Conservation (phyloP, 73 alveolate species). For the Paramecium octaurelia region DNA sequence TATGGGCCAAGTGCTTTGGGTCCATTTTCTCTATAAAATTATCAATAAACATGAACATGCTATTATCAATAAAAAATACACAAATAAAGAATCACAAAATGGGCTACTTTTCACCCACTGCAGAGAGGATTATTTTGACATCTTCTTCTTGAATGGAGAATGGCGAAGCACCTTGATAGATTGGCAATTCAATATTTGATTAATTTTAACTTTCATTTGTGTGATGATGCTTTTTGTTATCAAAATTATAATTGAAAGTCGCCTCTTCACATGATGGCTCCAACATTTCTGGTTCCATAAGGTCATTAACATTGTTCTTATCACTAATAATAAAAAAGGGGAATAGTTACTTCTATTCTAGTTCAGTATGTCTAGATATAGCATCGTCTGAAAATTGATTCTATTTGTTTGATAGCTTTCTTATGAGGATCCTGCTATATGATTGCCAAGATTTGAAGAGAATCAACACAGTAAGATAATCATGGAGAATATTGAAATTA, state of each 20-base stretch:
- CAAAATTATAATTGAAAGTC: background rate
- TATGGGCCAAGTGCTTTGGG: too few relatives aligned
- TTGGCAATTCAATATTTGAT: background rate
- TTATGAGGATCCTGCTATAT: background rate
- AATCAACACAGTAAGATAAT: background rate
- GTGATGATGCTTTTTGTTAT: background rate
- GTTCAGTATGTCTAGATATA: background rate
- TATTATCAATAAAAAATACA: background rate
- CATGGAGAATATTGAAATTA: slow-evolving; percentile 7
- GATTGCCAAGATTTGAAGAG: slow-evolving; percentile 5
- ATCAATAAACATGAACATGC: background rate
- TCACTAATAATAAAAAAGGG: background rate
- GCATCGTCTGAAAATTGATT: background rate
- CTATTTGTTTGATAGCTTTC: background rate
- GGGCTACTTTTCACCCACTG: background rate
- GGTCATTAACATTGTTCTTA: background rate
- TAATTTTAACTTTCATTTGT: background rate
- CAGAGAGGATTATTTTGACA: background rate
- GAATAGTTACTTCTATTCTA: background rate
- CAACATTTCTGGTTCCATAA: background rate
- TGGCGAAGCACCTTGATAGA: background rate
- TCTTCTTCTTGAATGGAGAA: background rate
- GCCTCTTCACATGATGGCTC: background rate
- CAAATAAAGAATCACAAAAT: background rate
- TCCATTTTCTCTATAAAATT: too few relatives aligned